A percentile compares a stretch with the other conserved stretches of the same genome.
Evolutionary conservation across 139 green algal species (phyloP).

Genomic region (Asterochloris erici): DNA sequence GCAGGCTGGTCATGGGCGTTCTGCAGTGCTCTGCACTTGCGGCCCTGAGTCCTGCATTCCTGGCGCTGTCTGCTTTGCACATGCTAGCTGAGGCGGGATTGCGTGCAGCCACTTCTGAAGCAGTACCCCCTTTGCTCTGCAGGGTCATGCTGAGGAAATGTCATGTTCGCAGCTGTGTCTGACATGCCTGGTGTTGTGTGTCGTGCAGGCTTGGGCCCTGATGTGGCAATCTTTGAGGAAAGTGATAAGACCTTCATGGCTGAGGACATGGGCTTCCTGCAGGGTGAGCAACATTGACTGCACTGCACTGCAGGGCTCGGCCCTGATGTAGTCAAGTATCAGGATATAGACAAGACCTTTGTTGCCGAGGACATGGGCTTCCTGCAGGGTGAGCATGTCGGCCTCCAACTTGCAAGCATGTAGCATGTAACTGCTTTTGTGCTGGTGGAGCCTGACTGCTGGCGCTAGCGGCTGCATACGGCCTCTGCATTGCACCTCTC

Average conservation of each 20-base stretch:
- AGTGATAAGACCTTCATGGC: not conserved
- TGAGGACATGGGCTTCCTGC: conserved; percentile 5
- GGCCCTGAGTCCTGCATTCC: not conserved
- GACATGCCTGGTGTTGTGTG: not conserved
- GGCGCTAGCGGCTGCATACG: too few species aligned
- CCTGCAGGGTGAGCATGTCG: too few species aligned
- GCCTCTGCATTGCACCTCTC: too few species aligned
- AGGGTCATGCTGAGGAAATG: not conserved
- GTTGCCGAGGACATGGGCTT: too few species aligned
- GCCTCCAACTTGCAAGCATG: too few species aligned
- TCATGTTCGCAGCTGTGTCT: not conserved
- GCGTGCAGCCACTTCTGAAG: not conserved
- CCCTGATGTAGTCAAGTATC: too few species aligned
- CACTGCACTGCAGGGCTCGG: too few species aligned
- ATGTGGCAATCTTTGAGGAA: not conserved
- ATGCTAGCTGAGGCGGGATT: not conserved
- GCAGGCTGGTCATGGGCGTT: too few species aligned
- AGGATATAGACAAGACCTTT: too few species aligned
- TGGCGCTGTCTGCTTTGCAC: not conserved
- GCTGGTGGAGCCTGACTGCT: too few species aligned
- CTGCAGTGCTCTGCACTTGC: too few species aligned
- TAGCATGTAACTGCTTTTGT: too few species aligned
- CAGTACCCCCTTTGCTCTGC: not conserved
- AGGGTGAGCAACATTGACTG: not conserved
- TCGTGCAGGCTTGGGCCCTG: not conserved